A percentile compares a stretch with the other conserved stretches of the same genome.
phyloP scores from a whole-genome alignment of 1,139 yeast species.

The Pichia sp. region DNA sequence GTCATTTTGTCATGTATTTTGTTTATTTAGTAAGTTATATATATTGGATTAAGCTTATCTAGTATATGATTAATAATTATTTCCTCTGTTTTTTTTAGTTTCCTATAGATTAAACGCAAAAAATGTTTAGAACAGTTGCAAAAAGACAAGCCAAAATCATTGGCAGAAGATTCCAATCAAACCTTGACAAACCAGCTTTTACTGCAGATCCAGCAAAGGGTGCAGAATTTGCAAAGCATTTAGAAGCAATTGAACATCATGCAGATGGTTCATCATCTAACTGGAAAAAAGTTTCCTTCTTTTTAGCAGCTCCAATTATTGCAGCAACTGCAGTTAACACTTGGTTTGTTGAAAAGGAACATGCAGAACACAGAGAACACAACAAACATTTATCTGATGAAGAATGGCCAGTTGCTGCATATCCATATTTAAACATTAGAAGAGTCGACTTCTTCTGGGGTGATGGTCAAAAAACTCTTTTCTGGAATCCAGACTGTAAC shows the following conservation, averaged over 20 bases:
- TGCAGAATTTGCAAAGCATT: conserved; percentile 41
- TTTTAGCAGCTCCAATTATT: conserved; percentile 79
- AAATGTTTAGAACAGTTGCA: conserved; percentile 27
- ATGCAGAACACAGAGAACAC: conserved; percentile 86
- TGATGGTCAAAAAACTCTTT: conserved; percentile 92
- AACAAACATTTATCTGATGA: conserved; percentile 70
- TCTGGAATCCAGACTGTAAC: conserved; percentile 93
- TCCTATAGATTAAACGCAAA: not conserved
- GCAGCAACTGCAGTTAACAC: conserved; percentile 73
- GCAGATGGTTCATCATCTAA: conserved; percentile 66
- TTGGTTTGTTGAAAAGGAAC: conserved; percentile 73
- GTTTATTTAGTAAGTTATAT: not conserved
- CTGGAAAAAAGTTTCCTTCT: conserved; percentile 82
- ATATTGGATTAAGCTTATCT: too few species aligned
- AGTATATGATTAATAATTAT: too few species aligned
- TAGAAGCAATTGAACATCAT: conserved; percentile 63
- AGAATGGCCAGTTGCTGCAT: conserved; percentile 80
- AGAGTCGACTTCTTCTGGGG: conserved; percentile 93
- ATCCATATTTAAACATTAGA: conserved; percentile 89
- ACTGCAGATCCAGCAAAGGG: conserved; percentile 46
- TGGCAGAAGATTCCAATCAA: conserved; percentile 29
- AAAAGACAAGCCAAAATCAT: conserved; percentile 19
- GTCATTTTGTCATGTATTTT: not conserved
- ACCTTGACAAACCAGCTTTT: conserved; percentile 27
- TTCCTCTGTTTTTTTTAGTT: not conserved